Conservation (phyloP, 2,329 filamentous ascomycete species). For the Fusarium metavorans region DNA sequence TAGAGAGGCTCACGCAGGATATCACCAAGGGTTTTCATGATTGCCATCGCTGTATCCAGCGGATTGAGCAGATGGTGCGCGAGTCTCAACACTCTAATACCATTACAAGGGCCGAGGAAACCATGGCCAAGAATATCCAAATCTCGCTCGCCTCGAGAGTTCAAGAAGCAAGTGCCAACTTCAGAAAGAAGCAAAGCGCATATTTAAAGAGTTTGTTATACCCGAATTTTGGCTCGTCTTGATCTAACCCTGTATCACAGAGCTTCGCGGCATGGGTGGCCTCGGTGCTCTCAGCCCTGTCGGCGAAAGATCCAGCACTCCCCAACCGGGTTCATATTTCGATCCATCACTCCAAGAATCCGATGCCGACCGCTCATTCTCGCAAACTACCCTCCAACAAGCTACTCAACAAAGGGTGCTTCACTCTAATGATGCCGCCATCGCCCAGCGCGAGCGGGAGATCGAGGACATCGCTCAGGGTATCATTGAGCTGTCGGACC, state of each 20-base stretch:
- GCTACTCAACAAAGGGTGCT: slow-evolving; percentile 76
- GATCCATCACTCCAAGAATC: slow-evolving; percentile 94
- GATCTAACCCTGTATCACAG: slow-evolving; percentile 55
- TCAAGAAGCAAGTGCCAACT: slow-evolving; percentile 90
- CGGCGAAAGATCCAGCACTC: slow-evolving; percentile 67
- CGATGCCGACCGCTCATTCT: slow-evolving; percentile 92
- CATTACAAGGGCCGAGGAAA: slow-evolving; percentile 86
- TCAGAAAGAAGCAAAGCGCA: slow-evolving; percentile 96
- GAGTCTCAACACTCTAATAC: slow-evolving; percentile 80
- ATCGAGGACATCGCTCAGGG: slow-evolving; percentile 98
- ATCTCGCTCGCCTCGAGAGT: slow-evolving; percentile 89
- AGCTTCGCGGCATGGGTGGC: slow-evolving; percentile 79
- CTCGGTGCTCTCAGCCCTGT: slow-evolving; percentile 61
- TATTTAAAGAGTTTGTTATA: slow-evolving; percentile 84
- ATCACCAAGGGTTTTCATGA: slow-evolving; percentile 91
- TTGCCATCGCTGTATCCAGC: slow-evolving; percentile 89
- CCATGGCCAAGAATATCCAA: slow-evolving; percentile 96
- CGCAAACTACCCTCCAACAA: slow-evolving; percentile 87
- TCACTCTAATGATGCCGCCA: slow-evolving; percentile 83
- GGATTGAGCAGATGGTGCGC: slow-evolving; percentile 86
- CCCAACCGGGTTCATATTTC: slow-evolving; percentile 68
- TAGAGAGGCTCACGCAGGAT: slow-evolving; percentile 89
- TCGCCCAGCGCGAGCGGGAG: slow-evolving; percentile 92
- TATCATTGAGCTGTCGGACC: slow-evolving; percentile 95
- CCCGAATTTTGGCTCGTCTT: neutral